A percentile compares a stretch with the other conserved stretches of the same genome.
phyloP scores from a whole-genome alignment of 352 stramenopile genomes.

The Globisporangium spiculum region DNA sequence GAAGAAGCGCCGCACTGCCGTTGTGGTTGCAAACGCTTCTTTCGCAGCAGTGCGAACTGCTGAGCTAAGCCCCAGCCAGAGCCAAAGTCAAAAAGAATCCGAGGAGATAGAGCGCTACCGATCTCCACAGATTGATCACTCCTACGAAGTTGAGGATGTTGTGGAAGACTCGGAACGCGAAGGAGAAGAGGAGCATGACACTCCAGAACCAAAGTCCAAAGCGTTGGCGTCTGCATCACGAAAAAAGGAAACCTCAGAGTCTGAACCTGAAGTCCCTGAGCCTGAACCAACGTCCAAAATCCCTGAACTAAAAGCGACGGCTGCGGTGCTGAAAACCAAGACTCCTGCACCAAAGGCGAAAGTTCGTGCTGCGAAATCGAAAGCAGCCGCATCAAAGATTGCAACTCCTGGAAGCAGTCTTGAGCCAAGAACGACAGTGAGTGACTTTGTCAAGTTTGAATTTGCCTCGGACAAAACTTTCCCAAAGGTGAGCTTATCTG shows the following conservation, averaged over 20 bases:
- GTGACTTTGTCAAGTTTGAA: constrained; percentile 21
- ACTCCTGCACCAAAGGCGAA: neutral
- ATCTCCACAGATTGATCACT: constrained; percentile 2
- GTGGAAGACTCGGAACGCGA: neutral
- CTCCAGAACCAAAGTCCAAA: neutral
- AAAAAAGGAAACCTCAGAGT: neutral
- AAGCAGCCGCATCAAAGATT: neutral
- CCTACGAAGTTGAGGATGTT: constrained; percentile 2
- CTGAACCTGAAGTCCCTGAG: neutral
- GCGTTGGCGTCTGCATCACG: neutral
- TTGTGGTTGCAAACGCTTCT: constrained; percentile 3
- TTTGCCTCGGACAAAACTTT: constrained; percentile 29
- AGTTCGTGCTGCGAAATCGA: neutral
- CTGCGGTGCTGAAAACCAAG: neutral
- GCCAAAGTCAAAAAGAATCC: neutral
- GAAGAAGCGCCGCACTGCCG: constrained; percentile 8
- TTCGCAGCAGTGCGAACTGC: constrained; percentile 9
- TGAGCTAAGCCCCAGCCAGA: constrained; percentile 5
- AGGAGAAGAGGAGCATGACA: neutral
- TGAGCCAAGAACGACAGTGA: neutral
- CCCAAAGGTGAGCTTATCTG: constrained; percentile 24
- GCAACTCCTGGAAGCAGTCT: neutral
- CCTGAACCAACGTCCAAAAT: neutral
- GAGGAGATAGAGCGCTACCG: neutral
- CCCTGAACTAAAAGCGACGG: neutral